phyloP scores from a whole-genome alignment of 176 grass and related monocot species.

The Hsuehochloa calcarea region DNA sequence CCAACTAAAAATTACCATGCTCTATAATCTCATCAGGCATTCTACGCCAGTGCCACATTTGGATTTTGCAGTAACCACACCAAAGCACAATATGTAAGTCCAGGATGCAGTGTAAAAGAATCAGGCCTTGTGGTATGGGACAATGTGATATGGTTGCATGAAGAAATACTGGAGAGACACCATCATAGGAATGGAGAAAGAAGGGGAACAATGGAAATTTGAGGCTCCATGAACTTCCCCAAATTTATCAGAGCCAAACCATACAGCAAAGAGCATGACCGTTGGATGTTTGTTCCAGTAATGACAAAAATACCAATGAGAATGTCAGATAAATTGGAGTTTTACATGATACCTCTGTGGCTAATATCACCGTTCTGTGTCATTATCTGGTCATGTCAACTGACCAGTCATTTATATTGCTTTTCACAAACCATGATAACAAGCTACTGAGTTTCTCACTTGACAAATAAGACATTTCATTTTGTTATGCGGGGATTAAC shows the following conservation, averaged over 20 bases:
- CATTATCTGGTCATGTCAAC: not conserved
- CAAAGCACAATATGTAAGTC: not conserved
- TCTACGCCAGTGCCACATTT: not conserved
- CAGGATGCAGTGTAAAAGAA: not conserved
- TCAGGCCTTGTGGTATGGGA: not conserved
- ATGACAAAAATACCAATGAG: not conserved
- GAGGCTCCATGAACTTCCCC: not conserved
- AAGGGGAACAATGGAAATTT: not conserved
- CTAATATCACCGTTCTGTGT: not conserved
- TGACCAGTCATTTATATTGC: not conserved
- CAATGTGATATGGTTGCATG: not conserved
- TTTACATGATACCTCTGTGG: not conserved
- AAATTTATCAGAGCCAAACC: not conserved
- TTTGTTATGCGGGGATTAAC: no score
- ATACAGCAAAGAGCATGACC: conserved; percentile 2
- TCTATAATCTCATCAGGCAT: not conserved
- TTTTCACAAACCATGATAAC: not conserved
- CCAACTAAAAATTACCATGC: not conserved
- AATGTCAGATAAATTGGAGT: not conserved
- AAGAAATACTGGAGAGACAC: not conserved
- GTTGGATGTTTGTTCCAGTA: not conserved
- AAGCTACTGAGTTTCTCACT: not conserved
- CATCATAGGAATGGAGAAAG: not conserved
- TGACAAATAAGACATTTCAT: not conserved
- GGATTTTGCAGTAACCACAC: not conserved